Evolutionary conservation across 495 filamentous ascomycete species (phyloP).

Genomic region (Staphylotrichum tortipilum): DNA sequence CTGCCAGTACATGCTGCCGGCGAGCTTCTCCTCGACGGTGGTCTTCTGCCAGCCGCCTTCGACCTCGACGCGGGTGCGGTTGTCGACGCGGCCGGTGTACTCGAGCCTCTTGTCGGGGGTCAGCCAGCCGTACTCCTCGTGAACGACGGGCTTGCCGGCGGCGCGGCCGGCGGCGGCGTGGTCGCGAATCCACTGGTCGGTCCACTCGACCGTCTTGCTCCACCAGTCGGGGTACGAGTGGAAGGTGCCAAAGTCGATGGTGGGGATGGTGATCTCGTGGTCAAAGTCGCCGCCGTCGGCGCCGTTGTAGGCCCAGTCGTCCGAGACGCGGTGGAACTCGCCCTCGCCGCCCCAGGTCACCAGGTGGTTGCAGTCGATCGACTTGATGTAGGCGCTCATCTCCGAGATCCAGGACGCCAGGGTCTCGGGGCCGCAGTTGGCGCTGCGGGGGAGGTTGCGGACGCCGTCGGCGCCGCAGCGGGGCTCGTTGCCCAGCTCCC

Average conservation of each 20-base stretch:
- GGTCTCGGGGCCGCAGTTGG: conserved; percentile 33
- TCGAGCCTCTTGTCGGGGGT: conserved; percentile 33
- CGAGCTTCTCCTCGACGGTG: conserved; percentile 43
- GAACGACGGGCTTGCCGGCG: conserved; percentile 56
- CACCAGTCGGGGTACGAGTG: conserved; percentile 55
- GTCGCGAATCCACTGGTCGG: conserved; percentile 51
- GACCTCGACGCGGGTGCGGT: conserved; percentile 35
- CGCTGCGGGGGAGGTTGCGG: conserved; percentile 35
- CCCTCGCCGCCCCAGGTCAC: conserved; percentile 48
- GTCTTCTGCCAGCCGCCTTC: conserved; percentile 52
- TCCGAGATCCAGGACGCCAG: conserved; percentile 40
- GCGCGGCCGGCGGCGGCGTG: conserved; percentile 49
- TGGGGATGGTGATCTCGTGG: conserved; percentile 46
- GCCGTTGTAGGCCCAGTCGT: conserved; percentile 52
- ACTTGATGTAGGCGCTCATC: conserved; percentile 43
- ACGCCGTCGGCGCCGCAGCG: conserved; percentile 34
- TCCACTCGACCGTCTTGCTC: conserved; percentile 35
- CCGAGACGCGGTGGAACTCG: conserved; percentile 33
- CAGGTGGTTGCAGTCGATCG: conserved; percentile 41
- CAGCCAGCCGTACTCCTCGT: conserved; percentile 58
- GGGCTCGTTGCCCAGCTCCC: conserved; percentile 50
- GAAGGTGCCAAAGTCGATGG: conserved; percentile 59
- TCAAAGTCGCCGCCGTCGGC: conserved; percentile 58
- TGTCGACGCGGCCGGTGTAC: conserved; percentile 21
- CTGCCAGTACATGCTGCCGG: conserved; percentile 58